Evolutionary conservation across 169 alveolate genomes (phyloP).

Genomic region (Hepatocystis sp.): DNA sequence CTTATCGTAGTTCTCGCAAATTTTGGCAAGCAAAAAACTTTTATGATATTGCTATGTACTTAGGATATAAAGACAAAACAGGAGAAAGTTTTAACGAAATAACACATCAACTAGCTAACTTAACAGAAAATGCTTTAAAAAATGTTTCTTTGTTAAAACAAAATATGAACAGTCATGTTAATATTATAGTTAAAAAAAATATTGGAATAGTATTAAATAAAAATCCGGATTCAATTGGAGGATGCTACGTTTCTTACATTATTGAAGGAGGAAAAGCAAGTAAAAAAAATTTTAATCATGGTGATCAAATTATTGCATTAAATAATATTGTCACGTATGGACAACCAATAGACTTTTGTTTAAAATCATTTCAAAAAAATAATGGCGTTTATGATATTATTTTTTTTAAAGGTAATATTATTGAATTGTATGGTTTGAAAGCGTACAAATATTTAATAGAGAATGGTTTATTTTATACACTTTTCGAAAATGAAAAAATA

Average conservation of each 20-base stretch:
- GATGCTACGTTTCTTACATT: slow-evolving; percentile 62
- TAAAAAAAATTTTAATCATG: slow-evolving; percentile 67
- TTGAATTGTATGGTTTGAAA: slow-evolving; percentile 61
- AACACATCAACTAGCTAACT: slow-evolving; percentile 30
- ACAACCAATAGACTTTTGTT: slow-evolving; percentile 51
- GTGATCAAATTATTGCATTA: slow-evolving; percentile 73
- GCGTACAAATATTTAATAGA: slow-evolving; percentile 64
- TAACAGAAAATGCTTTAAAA: slow-evolving; percentile 35
- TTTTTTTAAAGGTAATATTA: slow-evolving; percentile 66
- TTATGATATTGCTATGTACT: slow-evolving; percentile 67
- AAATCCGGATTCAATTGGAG: slow-evolving; percentile 71
- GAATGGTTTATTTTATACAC: slow-evolving; percentile 33
- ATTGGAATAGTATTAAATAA: slow-evolving; percentile 68
- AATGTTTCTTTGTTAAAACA: slow-evolving; percentile 45
- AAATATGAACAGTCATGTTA: slow-evolving; percentile 35
- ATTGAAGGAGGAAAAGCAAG: slow-evolving; percentile 74
- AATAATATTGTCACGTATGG: slow-evolving; percentile 66
- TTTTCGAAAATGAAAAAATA: slow-evolving; percentile 63
- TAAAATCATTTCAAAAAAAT: slow-evolving; percentile 72
- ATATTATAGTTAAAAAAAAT: slow-evolving; percentile 38
- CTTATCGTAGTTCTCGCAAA: slow-evolving; percentile 64
- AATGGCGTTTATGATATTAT: slow-evolving; percentile 62
- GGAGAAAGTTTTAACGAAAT: slow-evolving; percentile 65
- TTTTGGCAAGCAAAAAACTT: slow-evolving; percentile 73
- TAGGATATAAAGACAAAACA: slow-evolving; percentile 61